Conservation (phyloP, 179 eudicot genomes). For the Heliamphora pulchella region DNA sequence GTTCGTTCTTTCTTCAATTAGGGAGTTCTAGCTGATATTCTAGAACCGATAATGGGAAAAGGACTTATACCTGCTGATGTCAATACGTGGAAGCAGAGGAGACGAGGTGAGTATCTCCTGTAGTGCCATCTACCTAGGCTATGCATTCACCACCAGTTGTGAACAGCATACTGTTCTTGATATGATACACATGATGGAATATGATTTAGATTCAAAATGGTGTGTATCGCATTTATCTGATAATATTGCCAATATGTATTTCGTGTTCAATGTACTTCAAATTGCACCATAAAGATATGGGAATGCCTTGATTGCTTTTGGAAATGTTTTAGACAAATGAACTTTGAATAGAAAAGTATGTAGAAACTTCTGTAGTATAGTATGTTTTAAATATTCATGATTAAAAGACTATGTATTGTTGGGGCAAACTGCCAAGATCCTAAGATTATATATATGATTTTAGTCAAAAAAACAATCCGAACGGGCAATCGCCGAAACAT, state of each 20-base stretch:
- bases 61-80: constrained; percentile 99
- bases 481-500: too few relatives aligned
- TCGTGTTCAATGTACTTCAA: background rate
- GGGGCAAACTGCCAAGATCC: too few relatives aligned
- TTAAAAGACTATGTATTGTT: too few relatives aligned
- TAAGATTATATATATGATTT: too few relatives aligned
- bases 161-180: background rate
- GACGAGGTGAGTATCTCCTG: constrained; percentile 68
- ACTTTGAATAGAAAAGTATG: too few relatives aligned
- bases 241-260: background rate
- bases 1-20: constrained; percentile 20
- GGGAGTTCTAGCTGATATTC: constrained; percentile 99
- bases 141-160: background rate
- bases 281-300: too few relatives aligned
- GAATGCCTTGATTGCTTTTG: too few relatives aligned
- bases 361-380: too few relatives aligned
- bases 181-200: background rate
- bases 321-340: too few relatives aligned
- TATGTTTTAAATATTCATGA: too few relatives aligned
- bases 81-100: constrained; percentile 92
- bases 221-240: background rate
- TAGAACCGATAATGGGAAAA: constrained; percentile 99
- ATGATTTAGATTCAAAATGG: constrained; percentile 1
- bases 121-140: background rate
- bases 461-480: too few relatives aligned